Evolutionary conservation across 306 rosid genomes (phyloP), one percentile per base, ranked within the genome.

Genomic region (Hippophae gyantsensis): DNA sequence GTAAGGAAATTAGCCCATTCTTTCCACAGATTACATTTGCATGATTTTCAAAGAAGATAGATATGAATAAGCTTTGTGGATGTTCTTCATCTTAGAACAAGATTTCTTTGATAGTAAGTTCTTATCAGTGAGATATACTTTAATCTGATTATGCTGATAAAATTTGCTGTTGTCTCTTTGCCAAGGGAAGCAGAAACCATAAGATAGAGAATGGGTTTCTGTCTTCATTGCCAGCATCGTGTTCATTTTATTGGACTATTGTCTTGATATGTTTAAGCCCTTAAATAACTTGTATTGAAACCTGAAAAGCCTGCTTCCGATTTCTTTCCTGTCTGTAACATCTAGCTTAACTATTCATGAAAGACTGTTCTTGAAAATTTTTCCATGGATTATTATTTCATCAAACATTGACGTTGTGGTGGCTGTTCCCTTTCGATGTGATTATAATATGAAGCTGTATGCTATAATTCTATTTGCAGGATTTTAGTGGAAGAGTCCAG

Each of bases 401-500:
- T 54, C 50, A 41, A 56, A 48, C 56, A 45, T 73, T 13, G 4
- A 12, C 52, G 13, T 48, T 13, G 4, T 49, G 51, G 38, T 32
- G 38, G 38, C 38, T 7, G 45, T 45, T 58, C 38, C 14, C 54
- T 50, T 57, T 74, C 10, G 52, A 43, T 48, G 62, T 59, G 14
- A 52, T 45, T 66, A 42, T 56, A 53, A 53, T 23, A 48, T 43
- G 64, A 65, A 68, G 56, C 42, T 18, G 14, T n/a, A 25, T 13
- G 40, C 48, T 58, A 8, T 65, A 47, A 48, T 13, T 52, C 51
- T 73, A 42, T 66, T 61, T 76, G 72, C 89, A 87, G 98, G 86
- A 82, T 27, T 92, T 87, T 70, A 76, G 72, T 63, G 98, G 98
- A 18, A 87, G 86, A 79, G 96, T 81, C 43, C 58, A 68, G 66